Percentiles rank a stretch among this genome's conserved stretches.
These are phyloP conservation scores for Xylaria castorea DNA, from an alignment of 495 filamentous ascomycete species.

Conservation along the genomic window DNA sequence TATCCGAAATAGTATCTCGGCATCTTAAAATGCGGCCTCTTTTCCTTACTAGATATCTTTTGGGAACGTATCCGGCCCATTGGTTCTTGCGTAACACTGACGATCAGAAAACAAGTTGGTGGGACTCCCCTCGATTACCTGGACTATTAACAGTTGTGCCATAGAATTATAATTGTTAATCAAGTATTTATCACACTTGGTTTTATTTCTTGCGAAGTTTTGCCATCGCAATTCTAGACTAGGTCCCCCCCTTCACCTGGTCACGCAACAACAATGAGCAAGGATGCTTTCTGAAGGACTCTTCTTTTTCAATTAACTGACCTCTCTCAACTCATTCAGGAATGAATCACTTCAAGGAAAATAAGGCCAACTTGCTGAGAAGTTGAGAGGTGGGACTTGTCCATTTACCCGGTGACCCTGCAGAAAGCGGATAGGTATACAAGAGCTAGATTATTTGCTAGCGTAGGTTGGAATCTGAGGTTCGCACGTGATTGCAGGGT, in stretches of 20 bases:
- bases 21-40: neutral
- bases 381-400: neutral
- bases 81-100: neutral
- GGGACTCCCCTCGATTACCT: neutral
- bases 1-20: neutral
- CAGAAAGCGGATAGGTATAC: slow-evolving; percentile 7
- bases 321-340: neutral
- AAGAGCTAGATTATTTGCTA: neutral
- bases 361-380: neutral
- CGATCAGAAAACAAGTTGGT: neutral
- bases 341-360: neutral
- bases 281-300: neutral
- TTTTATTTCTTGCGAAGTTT: no score
- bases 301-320: neutral
- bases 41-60: neutral
- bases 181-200: neutral
- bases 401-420: slow-evolving; percentile 19
- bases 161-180: neutral
- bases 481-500: neutral
- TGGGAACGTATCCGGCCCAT: neutral
- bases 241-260: no score
- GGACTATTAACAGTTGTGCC: neutral
- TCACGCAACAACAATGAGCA: no score
- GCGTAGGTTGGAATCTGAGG: neutral
- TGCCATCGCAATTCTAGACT: no score